Evolutionary conservation across 2,329 filamentous ascomycete genomes (phyloP).

Genomic region (Dactylellina cionopaga): DNA sequence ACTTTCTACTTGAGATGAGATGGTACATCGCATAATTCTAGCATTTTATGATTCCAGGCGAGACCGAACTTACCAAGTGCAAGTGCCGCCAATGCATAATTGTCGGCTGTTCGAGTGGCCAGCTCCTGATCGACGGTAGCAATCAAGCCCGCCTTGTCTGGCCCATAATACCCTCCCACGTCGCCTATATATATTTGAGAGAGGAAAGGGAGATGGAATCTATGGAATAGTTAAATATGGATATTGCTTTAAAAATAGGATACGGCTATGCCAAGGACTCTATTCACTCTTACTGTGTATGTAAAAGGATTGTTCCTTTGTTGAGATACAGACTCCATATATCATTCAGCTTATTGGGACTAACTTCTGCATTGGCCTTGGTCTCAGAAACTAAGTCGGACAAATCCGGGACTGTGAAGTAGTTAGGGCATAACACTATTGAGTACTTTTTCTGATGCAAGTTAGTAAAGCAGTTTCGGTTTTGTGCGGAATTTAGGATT

Average conservation of each 20-base stretch:
- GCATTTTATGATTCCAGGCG: not conserved
- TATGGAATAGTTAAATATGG: not conserved
- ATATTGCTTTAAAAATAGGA: not conserved
- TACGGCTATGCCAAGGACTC: no score
- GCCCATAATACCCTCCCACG: not conserved
- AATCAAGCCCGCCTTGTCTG: not conserved
- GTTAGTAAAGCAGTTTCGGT: not conserved
- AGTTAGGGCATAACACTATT: conserved; percentile 18
- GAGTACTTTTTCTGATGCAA: not conserved
- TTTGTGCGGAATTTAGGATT: no score
- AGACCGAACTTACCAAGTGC: conserved; percentile 16
- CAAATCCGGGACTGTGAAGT: not conserved
- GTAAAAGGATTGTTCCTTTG: conserved; percentile 6
- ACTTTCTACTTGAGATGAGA: no score
- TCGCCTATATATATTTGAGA: conserved; percentile 11
- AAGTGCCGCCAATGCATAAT: conserved; percentile 30
- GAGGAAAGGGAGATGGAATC: conserved; percentile 16
- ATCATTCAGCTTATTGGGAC: not conserved
- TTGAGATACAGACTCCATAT: conserved; percentile 22
- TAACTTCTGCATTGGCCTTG: not conserved
- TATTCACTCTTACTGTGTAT: conserved; percentile 2
- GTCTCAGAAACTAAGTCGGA: not conserved
- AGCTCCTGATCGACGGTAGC: not conserved
- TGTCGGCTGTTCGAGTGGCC: conserved; percentile 18
- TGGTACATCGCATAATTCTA: no score